Evolutionary conservation across 768 basidiomycete species (phyloP), one percentile per base, ranked within the genome.

Genomic region (Mycena chlorophos): DNA sequence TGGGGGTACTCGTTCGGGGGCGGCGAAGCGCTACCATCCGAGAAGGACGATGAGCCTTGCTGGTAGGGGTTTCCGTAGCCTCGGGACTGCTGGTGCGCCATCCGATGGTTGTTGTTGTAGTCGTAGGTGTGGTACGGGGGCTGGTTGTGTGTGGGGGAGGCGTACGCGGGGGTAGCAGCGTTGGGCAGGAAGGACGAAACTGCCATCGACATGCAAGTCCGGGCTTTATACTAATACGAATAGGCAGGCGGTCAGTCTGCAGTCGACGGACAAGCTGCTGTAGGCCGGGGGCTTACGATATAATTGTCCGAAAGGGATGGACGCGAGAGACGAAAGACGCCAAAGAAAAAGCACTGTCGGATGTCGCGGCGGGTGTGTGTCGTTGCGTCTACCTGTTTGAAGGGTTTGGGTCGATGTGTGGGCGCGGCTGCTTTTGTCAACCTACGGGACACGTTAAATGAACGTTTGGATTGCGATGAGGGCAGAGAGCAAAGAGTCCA

Each of bases 401-500:
- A n/a, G n/a, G n/a, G n/a, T n/a, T n/a, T n/a, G n/a, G n/a, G n/a
- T n/a, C n/a, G n/a, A n/a, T 52, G 51, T 53, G 52, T 52, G 52
- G 50, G 54, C 45, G 51, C 58, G 58, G 58, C 51, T 60, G 54
- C 49, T 57, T 61, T 61, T 61, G 60, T 57, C 60, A 57, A 54
- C 43, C 52, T 61, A 57, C 59, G 22, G 46, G 60, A 61, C 60
- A 61, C 60, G 60, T 39, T 61, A 61, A 61, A 61, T 61, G 60
- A 61, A 61, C 54, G 51, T 38, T 51, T 39, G 37, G 51, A 45
- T 42, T 54, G 56, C 47, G 55, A 53, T 50, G 55, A 54, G 56
- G 39, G 42, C 53, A 49, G 54, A 42, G 25, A 31, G 34, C 23
- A 28, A 45, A 55, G 49, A 42, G 47, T 49, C 20, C 51, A 54